Percentiles rank a stretch among this genome's conserved stretches.
These are phyloP conservation scores for Ceratobasidium sp. DNA, from an alignment of 1,284 basidiomycete species.

Conservation along the genomic window DNA sequence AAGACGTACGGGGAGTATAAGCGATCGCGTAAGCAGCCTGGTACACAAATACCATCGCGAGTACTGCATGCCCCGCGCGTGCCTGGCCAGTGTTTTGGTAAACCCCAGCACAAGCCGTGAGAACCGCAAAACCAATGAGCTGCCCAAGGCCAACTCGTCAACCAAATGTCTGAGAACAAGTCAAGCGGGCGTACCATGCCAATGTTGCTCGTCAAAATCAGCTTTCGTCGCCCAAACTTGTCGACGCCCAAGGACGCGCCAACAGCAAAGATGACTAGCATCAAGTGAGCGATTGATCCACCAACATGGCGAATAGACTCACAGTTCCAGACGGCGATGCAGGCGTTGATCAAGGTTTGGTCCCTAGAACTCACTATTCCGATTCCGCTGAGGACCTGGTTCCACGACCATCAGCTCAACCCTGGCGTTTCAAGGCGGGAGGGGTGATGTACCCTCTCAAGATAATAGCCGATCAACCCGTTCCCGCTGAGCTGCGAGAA, in stretches of 20 bases:
- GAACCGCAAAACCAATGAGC: constrained; percentile 28
- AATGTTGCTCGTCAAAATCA: constrained; percentile 71
- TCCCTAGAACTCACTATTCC: constrained; percentile 32
- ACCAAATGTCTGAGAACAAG: neutral
- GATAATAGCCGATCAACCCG: constrained; percentile 64
- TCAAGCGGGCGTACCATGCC: constrained; percentile 61
- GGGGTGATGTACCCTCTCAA: constrained; percentile 49
- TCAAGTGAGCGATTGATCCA: neutral
- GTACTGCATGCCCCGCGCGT: constrained; percentile 50
- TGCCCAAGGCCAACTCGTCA: neutral
- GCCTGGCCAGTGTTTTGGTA: constrained; percentile 15
- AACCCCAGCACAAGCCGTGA: constrained; percentile 37
- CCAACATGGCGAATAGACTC: neutral
- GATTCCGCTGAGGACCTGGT: constrained; percentile 33
- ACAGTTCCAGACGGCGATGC: constrained; percentile 33
- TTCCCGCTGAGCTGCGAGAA: constrained; percentile 52
- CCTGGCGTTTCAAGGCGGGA: neutral
- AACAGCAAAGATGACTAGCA: constrained; percentile 49
- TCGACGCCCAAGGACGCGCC: constrained; percentile 68
- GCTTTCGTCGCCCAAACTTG: constrained; percentile 67
- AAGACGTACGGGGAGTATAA: constrained; percentile 63
- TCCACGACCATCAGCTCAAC: neutral
- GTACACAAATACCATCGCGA: constrained; percentile 65
- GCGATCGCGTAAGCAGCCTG: constrained; percentile 63
- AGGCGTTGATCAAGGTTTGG: constrained; percentile 45